Evolutionary conservation across 2,329 filamentous ascomycete species (phyloP), one percentile per base, ranked within the genome.

Genomic region (Fusarium caatingaense): DNA sequence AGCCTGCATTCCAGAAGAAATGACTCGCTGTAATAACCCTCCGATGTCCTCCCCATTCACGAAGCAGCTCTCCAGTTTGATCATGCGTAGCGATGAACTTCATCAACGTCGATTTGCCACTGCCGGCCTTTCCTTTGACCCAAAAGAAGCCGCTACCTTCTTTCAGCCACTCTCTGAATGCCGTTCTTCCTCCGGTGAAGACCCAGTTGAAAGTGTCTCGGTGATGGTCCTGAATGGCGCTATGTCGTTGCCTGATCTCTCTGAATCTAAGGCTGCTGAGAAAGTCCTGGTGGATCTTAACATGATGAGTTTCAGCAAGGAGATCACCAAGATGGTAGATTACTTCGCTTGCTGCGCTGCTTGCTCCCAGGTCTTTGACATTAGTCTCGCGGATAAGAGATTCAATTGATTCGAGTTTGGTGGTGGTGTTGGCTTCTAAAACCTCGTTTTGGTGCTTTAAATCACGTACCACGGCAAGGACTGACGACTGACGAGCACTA

Each of bases 91-190:
- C 18, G 7, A 63, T 42, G n/a, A 67, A 67, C n/a, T 67, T 67
- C 57, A 67, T 63, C 18, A 67, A 45, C 2, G 51, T 58, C 2
- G 57, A 67, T 18, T 67, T 67, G 1, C 64, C 64, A 5, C 63
- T 56, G 2, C 63, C 64, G 13, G 57, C 16, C 6, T 63, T 58
- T 2, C 64, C 64, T 16, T 44, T 63, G 9, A 67, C 21, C 57
- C 63, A 67, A 8, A 66, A 66, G 2, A 50, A 50, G 3, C 47
- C 47, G 4, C 8, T 25, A 0, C 30, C 47, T 6, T 13, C 28
- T 4, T 50, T 20, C 15, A 50, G 47, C 47, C 47, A 50, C 12
- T 50, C 16, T 1, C 9, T 21, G 12, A 50, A 37, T n/a, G 2
- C 21, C 47, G 2, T 16, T 34, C 10, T n/a, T 8, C 30, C 16